Base-by-base conservation (phyloP, 306 rosid genomes). In the Dryas alaskensis region DNA sequence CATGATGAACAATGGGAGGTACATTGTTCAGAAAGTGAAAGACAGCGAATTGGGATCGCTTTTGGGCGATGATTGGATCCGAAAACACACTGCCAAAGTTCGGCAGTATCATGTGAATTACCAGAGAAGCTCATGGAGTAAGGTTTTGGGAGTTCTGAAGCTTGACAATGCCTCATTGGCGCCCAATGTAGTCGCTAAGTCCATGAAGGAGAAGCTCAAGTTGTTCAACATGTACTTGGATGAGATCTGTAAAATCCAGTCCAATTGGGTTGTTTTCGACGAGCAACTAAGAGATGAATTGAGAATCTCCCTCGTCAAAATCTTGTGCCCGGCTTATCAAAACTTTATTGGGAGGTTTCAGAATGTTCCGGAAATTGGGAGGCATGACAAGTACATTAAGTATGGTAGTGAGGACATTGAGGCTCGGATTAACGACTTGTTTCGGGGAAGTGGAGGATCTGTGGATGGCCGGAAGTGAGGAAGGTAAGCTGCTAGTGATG, bases 1-100 rank as follows among this genome's bases (percentile, higher is more conserved):
- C 80, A 81, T 94, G 92, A 92, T 92, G 96, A 94, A 94, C 69
- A 94, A 92, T 63, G 92, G 92, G 37, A 84, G 89, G 79, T 94
- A 94, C 85, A 94, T 92, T 55, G 95, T 84, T 59, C 89, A 91
- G 74, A 91, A 94, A 69, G 90, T 89, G 2, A 89, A 78, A 65
- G 96, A 92, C 57, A 86, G 90, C 64, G 98, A 94, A 70, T 60
- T 94, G 69, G 97, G 90, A 14, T 69, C 79, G 1, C 90, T 94
- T 22, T 68, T 94, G 45, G 99, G 99, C 0, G 96, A 88, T 3
- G 95, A 92, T 82, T 94, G 99, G 97, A 85, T 94, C 25, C 70
- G 97, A 51, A 94, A 88, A 71, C 97, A 92, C 88, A 79, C 83
- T 0, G 92, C 89, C 0, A 94, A 92, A 73, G 81, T 86, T 46